Evolutionary conservation across 305 asterid genomes (phyloP), one percentile per base, ranked within the genome.

Genomic region (Vinca major): DNA sequence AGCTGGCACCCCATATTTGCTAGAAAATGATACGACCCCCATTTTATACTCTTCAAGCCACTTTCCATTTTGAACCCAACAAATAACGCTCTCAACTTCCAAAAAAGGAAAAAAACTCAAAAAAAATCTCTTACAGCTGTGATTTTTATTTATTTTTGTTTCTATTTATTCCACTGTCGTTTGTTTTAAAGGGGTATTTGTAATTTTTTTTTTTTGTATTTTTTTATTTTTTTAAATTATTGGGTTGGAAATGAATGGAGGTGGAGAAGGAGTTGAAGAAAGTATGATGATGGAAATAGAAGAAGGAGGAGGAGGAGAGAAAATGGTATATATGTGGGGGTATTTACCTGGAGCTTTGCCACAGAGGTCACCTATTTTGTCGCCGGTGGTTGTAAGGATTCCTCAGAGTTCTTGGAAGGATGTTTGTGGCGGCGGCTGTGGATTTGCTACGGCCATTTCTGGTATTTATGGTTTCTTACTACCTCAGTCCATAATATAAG

Each of bases 361-460:
- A 64, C 94, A 93, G 78, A 84, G 92, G 77, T 76, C 97, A 63
- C 97, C 96, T 64, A 79, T 91, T 33, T 77, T 89, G 78, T 86
- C 96, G 21, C 97, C 99, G 76, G 72, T 80, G 71, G 66, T 77
- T 69, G 96, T 88, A 60, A 84, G 77, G 71, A 80, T 78, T 52
- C 89, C 95, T 20, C 84, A 70, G 52, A 80, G 51, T 75, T 84
- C 80, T 16, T 93, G 99, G 95, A 82, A 74, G 76, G 96, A 86
- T 79, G 96, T 89, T 45, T 90, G 88, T 67, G 96, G 96, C 21
- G 99, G 99, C 5, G 99, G 99, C 16, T 93, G 99, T 65, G 99
- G 99, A 60, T 93, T 93, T 73, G 97, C 99, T 71, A 73, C 88
- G 90, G 96, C 96, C 67, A 82, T 89, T 80, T 86, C 96, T 26